phyloP scores from a whole-genome alignment of 805 yeast species.

The Torulaspora indica region DNA sequence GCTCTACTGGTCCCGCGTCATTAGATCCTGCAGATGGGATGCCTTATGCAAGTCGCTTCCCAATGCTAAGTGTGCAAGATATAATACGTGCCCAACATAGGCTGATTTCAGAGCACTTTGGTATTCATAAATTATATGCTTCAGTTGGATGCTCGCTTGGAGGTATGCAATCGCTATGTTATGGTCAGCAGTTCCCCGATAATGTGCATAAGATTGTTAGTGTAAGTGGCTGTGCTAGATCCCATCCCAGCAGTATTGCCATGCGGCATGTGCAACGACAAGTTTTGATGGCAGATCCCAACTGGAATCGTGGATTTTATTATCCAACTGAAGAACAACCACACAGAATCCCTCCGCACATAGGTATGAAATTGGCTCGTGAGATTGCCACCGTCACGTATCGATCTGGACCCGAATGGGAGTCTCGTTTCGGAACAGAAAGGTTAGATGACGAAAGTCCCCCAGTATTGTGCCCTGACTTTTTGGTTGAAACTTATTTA shows the following conservation, averaged over 20 bases:
- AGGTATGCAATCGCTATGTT: constrained; percentile 96
- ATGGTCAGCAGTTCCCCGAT: constrained; percentile 76
- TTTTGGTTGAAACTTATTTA: constrained; percentile 83
- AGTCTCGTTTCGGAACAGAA: constrained; percentile 81
- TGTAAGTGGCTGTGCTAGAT: constrained; percentile 89
- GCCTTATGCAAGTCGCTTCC: constrained; percentile 81
- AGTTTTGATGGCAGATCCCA: constrained; percentile 89
- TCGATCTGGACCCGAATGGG: constrained; percentile 97
- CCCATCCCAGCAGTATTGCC: constrained; percentile 92
- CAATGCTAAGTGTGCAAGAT: constrained; percentile 78
- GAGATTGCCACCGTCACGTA: constrained; percentile 93
- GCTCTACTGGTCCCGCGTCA: constrained; percentile 89
- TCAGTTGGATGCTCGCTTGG: constrained; percentile 93
- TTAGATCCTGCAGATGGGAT: constrained; percentile 61
- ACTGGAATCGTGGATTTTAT: constrained; percentile 88
- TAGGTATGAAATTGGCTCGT: constrained; percentile 90
- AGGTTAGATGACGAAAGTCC: constrained; percentile 71
- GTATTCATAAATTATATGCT: constrained; percentile 63
- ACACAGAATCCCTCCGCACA: constrained; percentile 73
- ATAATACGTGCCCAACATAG: constrained; percentile 87
- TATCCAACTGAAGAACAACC: constrained; percentile 45
- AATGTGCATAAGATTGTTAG: constrained; percentile 67
- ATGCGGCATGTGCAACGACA: constrained; percentile 91
- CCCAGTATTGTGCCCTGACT: constrained; percentile 92
- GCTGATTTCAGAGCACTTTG: constrained; percentile 57